phyloP scores from a whole-genome alignment of 305 asterid genomes.

The Rubia balearica region DNA sequence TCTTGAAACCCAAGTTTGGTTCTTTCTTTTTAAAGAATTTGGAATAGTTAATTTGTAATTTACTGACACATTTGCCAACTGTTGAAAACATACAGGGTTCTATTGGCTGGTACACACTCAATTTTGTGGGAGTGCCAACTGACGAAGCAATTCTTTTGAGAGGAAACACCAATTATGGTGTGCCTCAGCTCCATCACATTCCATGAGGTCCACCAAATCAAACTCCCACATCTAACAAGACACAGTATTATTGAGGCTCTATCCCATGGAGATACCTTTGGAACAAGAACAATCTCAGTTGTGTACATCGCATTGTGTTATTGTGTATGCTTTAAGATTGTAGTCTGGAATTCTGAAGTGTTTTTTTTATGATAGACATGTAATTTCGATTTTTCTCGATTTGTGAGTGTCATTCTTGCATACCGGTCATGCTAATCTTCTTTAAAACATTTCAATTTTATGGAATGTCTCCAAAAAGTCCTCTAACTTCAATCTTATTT shows the following conservation, averaged over 20 bases:
- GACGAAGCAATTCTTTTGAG: constrained; percentile 50
- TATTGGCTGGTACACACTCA: constrained; percentile 85
- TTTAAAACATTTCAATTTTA: too few species aligned
- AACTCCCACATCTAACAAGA: neutral
- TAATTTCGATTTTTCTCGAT: too few species aligned
- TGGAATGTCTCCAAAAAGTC: too few species aligned
- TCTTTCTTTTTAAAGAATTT: constrained; percentile 14
- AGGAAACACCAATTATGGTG: constrained; percentile 32
- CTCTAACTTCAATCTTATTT: too few species aligned
- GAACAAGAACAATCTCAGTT: constrained; percentile 6
- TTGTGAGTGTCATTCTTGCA: too few species aligned
- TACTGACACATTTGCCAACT: constrained; percentile 86
- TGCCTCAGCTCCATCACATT: constrained; percentile 23
- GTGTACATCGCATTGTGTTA: constrained; percentile 5
- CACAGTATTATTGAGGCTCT: neutral
- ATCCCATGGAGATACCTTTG: constrained; percentile 16
- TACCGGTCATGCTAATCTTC: too few species aligned
- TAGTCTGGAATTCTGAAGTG: neutral
- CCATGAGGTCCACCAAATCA: constrained; percentile 27
- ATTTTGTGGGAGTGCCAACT: constrained; percentile 48
- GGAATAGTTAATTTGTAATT: constrained; percentile 17
- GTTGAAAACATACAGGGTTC: constrained; percentile 34
- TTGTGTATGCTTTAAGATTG: constrained; percentile 19
- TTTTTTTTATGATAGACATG: too few species aligned
- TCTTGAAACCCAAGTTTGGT: constrained; percentile 72